Conservation (phyloP, 129 eudicot genomes). For the Escallonia herrerae region DNA sequence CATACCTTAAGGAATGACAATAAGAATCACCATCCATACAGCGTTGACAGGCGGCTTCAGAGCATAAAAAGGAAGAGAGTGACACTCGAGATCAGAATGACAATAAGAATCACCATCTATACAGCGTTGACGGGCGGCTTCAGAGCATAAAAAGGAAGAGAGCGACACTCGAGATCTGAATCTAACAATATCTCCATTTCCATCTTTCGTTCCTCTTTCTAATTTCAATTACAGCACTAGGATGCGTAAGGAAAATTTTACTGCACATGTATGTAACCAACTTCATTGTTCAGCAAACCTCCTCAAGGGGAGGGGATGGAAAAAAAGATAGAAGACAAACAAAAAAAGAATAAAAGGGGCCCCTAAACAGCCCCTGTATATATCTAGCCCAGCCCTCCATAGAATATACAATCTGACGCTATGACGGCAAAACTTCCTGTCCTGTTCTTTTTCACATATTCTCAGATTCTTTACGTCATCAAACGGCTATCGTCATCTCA, state of each 20-base stretch:
- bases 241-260: not conserved
- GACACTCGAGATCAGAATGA: too few relatives aligned
- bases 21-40: too few relatives aligned
- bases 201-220: not conserved
- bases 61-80: too few relatives aligned
- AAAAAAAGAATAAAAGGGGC: slow-evolving; percentile 15
- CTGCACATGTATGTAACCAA: not conserved
- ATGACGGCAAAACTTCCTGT: slow-evolving; percentile 8
- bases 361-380: not conserved
- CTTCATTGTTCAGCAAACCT: not conserved
- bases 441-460: not conserved
- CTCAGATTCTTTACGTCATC: not conserved
- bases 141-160: too few relatives aligned
- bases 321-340: not conserved
- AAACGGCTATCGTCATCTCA: slow-evolving; percentile 48
- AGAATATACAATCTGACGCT: not conserved
- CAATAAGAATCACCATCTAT: too few relatives aligned
- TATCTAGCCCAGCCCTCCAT: not conserved
- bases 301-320: not conserved
- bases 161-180: too few relatives aligned
- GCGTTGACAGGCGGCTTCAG: too few relatives aligned
- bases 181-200: not conserved
- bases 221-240: not conserved
- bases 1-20: too few relatives aligned
- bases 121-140: too few relatives aligned